These are phyloP conservation scores for Capsella bursapastoris DNA, from an alignment of 345 rosid genomes.

Conservation along the genomic window DNA sequence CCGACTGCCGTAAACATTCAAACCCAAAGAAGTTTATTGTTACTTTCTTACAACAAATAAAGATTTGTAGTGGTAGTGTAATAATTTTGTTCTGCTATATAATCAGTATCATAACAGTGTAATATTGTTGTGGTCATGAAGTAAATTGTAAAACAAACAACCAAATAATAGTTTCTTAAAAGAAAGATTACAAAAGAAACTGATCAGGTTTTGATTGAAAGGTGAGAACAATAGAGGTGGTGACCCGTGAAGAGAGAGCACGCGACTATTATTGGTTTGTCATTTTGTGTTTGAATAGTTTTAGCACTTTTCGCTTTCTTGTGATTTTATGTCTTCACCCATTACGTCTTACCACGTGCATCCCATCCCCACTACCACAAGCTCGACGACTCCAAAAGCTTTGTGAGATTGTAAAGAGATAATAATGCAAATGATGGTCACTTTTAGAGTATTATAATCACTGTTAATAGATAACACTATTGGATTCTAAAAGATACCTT, in stretches of 20 bases:
- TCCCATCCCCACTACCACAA: constrained; percentile 16
- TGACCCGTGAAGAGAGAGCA: constrained; percentile 48
- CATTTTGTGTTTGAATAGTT: constrained; percentile 36
- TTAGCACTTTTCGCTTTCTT: constrained; percentile 40
- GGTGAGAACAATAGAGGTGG: constrained; percentile 37
- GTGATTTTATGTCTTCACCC: constrained; percentile 40
- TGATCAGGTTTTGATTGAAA: constrained; percentile 20
- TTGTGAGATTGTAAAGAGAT: constrained; percentile 1
- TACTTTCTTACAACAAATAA: too few relatives aligned
- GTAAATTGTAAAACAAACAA: neutral
- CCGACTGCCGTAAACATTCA: too few relatives aligned
- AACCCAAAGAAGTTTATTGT: too few relatives aligned
- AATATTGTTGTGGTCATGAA: neutral
- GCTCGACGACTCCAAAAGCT: constrained; percentile 10
- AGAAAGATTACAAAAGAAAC: neutral
- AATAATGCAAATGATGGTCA: neutral
- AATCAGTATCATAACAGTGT: too few relatives aligned
- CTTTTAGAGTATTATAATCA: neutral
- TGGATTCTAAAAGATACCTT: too few relatives aligned
- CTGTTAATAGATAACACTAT: too few relatives aligned
- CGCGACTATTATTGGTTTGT: constrained; percentile 35
- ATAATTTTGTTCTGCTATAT: too few relatives aligned
- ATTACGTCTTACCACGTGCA: constrained; percentile 41
- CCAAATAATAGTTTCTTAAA: neutral
- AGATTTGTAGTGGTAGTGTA: too few relatives aligned